These are phyloP conservation scores for Ogataea glucozyma DNA, from an alignment of 805 yeast genomes.

Conservation along the genomic window DNA sequence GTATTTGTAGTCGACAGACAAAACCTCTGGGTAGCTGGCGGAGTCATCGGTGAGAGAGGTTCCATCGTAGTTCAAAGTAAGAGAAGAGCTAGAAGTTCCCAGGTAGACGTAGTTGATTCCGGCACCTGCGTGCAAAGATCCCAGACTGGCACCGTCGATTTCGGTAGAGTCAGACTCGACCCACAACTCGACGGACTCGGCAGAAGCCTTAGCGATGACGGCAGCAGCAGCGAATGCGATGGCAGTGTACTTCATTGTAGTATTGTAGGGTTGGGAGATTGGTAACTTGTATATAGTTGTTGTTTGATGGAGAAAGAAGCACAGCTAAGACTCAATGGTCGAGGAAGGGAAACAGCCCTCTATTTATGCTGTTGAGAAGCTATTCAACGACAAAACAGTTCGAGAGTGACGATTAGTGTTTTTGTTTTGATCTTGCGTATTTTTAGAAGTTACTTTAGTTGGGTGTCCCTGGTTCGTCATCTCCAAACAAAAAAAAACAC, in stretches of 20 bases:
- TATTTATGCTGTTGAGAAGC: constrained; percentile 8
- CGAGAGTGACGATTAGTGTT: background rate
- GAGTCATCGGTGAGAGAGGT: constrained; percentile 4
- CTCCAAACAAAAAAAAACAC: background rate
- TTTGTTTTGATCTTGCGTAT: constrained; percentile 4
- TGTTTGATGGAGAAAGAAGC: background rate
- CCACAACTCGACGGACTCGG: constrained; percentile 22
- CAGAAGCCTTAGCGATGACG: constrained; percentile 14
- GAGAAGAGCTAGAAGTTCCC: constrained; percentile 26
- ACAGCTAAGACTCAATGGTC: background rate
- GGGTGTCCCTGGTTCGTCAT: background rate
- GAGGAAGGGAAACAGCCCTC: constrained; percentile 1
- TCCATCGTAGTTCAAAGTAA: constrained; percentile 22
- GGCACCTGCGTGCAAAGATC: constrained; percentile 47
- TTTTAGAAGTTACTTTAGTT: constrained; percentile 14
- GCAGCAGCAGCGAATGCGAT: constrained; percentile 18
- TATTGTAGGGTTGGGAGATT: background rate
- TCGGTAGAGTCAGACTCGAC: constrained; percentile 28
- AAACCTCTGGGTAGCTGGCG: background rate
- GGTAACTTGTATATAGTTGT: background rate
- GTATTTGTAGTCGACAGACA: constrained; percentile 1
- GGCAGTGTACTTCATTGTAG: constrained; percentile 20
- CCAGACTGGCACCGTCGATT: constrained; percentile 33
- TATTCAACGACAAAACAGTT: too few relatives aligned
- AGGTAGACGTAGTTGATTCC: constrained; percentile 44